Evolutionary conservation across 169 alveolate genomes (phyloP), one percentile per base, ranked within the genome.

Genomic region (Eimeria maxima): DNA sequence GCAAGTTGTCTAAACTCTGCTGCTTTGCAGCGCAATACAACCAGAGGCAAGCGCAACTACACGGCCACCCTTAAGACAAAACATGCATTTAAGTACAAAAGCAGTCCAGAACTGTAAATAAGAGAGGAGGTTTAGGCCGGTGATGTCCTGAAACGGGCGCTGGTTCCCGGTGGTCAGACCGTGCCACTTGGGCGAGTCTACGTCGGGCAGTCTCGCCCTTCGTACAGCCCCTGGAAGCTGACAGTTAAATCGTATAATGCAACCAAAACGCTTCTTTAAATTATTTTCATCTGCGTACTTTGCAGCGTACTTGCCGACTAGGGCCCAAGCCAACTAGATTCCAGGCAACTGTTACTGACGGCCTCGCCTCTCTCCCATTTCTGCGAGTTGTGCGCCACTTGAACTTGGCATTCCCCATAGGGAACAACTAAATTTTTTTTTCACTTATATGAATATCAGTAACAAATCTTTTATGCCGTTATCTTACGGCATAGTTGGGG

Each of bases 131-230:
- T 18, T 69, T 44, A 10, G 5, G 7, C 78, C n/a, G 78, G 22
- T 29, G 45, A 69, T 10, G 44, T 10, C 47, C 4, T 69, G 78
- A 69, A 69, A 69, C 78, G 4, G 4, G 44, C 44, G 78, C 22
- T 69, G 78, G 44, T n/a, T 22, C 47, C 44, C 6, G 24, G 78
- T 69, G 78, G 78, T 29, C 78, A 69, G 78, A 29, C 78, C 78
- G 47, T 5, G 22, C 78, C 78, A 69, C 47, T 10, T 69, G 44
- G 47, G 78, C 47, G 44, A 10, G 45, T 8, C 74, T 65, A 18
- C n/a, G 78, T 22, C 47, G 24, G 8, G 47, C 78, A 69, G 74
- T 8, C 74, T 65, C 42, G 74, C 74, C 42, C 16, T 22, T 4
- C 47, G 2, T 29, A 29, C 44, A 18, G 8, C 10, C 78, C 47